Conservation (phyloP, 139 green algal species). For the Parachlorella kessleri region DNA sequence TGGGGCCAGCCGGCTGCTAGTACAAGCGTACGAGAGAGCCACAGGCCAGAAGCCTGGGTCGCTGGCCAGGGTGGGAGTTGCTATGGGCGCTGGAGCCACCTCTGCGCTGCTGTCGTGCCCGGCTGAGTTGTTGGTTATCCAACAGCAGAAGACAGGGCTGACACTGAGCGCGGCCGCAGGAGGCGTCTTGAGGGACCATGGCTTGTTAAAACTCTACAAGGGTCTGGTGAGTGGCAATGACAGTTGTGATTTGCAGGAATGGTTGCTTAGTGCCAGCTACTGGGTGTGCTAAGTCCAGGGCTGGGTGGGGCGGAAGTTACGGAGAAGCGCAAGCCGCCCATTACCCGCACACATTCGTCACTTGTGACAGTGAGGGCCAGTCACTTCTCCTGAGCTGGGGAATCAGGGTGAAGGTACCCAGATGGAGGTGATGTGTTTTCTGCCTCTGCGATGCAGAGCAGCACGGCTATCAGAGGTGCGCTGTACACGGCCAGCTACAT, state of each 20-base stretch:
- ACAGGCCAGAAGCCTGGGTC: slow-evolving; percentile 8
- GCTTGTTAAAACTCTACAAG: slow-evolving; percentile 45
- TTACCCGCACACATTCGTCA: too few species aligned
- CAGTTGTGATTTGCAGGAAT: too few species aligned
- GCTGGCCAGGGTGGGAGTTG: slow-evolving; percentile 33
- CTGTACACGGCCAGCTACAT: slow-evolving; percentile 86
- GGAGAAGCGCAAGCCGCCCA: too few species aligned
- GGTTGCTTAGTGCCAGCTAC: too few species aligned
- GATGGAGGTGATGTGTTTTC: too few species aligned
- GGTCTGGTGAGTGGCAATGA: slow-evolving; percentile 58
- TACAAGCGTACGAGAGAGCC: slow-evolving; percentile 13
- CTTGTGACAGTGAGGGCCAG: too few species aligned
- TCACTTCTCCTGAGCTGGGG: too few species aligned
- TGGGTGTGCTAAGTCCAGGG: too few species aligned
- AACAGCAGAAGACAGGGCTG: slow-evolving; percentile 80
- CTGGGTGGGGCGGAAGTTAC: too few species aligned
- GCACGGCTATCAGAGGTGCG: slow-evolving; percentile 62
- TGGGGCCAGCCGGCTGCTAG: slow-evolving; percentile 69
- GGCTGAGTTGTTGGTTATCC: slow-evolving; percentile 90
- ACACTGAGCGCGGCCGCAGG: slow-evolving; percentile 51
- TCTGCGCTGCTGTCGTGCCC: slow-evolving; percentile 74
- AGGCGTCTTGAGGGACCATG: slow-evolving; percentile 49
- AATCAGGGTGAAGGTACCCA: too few species aligned
- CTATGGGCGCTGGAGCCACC: slow-evolving; percentile 57
- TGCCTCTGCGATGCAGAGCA: too few species aligned